Evolutionary conservation across 805 yeast genomes (phyloP).

Genomic region (Metschnikowia amazonensis): DNA sequence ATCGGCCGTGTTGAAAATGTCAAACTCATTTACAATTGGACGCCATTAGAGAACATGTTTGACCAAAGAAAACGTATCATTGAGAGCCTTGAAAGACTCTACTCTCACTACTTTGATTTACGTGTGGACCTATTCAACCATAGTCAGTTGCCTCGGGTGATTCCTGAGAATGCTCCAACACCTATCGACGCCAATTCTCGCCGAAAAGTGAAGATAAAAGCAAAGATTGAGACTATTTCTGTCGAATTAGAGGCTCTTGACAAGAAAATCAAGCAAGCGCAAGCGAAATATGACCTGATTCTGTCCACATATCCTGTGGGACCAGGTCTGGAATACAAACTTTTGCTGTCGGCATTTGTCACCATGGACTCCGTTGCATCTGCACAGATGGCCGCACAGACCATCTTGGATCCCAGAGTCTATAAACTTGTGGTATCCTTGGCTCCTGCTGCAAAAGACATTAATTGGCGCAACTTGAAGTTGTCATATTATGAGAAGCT

Average conservation of each 20-base stretch:
- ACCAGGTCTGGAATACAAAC: constrained; percentile 31
- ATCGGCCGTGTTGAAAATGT: constrained; percentile 54
- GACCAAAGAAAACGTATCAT: constrained; percentile 30
- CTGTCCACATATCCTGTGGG: constrained; percentile 26
- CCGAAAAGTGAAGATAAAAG: constrained; percentile 19
- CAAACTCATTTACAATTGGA: constrained; percentile 45
- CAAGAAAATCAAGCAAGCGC: constrained; percentile 33
- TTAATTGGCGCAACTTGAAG: constrained; percentile 44
- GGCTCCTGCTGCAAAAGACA: constrained; percentile 48
- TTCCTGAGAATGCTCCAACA: constrained; percentile 17
- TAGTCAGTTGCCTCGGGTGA: constrained; percentile 31
- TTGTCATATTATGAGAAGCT: constrained; percentile 38
- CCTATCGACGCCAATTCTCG: constrained; percentile 11
- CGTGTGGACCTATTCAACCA: constrained; percentile 37
- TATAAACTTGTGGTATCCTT: constrained; percentile 39
- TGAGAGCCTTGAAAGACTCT: constrained; percentile 36
- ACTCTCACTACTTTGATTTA: constrained; percentile 41
- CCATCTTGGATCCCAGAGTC: constrained; percentile 43
- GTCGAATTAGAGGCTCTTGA: constrained; percentile 36
- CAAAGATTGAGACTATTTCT: constrained; percentile 31
- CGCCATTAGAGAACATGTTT: constrained; percentile 39
- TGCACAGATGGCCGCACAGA: constrained; percentile 49
- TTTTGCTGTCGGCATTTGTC: constrained; percentile 44
- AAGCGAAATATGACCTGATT: constrained; percentile 28
- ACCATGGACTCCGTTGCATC: constrained; percentile 48